Evolutionary conservation across 768 basidiomycete species (phyloP), one percentile per base, ranked within the genome.

Genomic region (Agaricus sinodeliciosus): DNA sequence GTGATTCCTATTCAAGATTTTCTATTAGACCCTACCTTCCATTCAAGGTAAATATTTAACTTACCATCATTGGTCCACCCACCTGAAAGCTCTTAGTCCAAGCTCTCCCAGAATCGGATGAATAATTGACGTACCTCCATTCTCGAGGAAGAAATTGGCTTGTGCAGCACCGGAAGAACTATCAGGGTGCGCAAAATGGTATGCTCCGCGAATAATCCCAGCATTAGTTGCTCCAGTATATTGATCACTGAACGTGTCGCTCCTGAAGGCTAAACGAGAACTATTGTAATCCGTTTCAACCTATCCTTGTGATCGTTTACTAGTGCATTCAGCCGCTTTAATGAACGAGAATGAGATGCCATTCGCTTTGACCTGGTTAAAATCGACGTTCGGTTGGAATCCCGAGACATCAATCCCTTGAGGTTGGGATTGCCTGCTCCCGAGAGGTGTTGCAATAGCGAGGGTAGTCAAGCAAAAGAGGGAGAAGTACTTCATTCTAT

Each of bases 311-410:
- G 6, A 13, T 35, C 9, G 58, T 69, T 53, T 46, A 81, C 80
- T 61, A n/a, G 72, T 81, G 13, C 77, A 77, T 61, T 85, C 82
- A 2, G 83, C 85, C 7, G 82, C 84, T 63, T 85, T 85, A 73
- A 85, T 84, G 60, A 74, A 85, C 3, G 67, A 79, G 58, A 84
- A 85, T 5, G 69, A 53, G 26, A 82, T 61, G 2, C 79, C 82
- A 55, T 79, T 77, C 9, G 71, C 62, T 56, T 69, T 72, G 55
- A 82, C 77, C 2, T 72, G 68, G 40, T 60, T 67, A 80, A 80
- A 84, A 62, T 82, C 67, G 36, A 85, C 64, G 55, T 58, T 61
- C 11, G 71, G 60, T 55, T 84, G 82, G 48, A 68, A 76, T 58
- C 61, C 50, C 5, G 81, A 82, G 54, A 84, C 76, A 55, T 84